A percentile compares a stretch with the other conserved stretches of the same genome.
Evolutionary conservation across 2,329 filamentous ascomycete genomes (phyloP).

Genomic region (Simplicillium aogashimaense): DNA sequence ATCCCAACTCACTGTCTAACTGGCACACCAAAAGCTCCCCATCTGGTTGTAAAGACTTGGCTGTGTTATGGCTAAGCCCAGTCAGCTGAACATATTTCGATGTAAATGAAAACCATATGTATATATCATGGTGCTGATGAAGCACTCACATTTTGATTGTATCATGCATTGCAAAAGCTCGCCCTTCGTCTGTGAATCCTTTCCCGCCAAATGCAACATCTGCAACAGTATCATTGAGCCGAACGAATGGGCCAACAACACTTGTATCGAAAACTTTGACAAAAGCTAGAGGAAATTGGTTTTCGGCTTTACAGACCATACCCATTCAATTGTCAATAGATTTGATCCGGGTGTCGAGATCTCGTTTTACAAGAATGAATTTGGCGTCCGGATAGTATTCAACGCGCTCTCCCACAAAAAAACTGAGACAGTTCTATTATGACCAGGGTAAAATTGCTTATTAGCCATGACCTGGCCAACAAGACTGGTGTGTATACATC

Average conservation of each 20-base stretch:
- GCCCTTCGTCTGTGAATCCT: neutral
- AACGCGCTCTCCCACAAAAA: slow-evolving; percentile 18
- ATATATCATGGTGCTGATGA: neutral
- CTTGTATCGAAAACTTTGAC: too few species aligned
- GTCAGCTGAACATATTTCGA: neutral
- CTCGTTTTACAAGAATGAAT: slow-evolving; percentile 24
- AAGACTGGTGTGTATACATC: slow-evolving; percentile 16
- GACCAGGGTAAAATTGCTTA: neutral
- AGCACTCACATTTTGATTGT: too few species aligned
- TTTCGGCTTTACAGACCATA: neutral
- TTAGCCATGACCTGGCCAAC: neutral
- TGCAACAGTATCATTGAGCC: too few species aligned
- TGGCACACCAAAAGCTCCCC: slow-evolving; percentile 17
- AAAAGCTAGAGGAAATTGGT: slow-evolving; percentile 10
- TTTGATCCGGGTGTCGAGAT: slow-evolving; percentile 21
- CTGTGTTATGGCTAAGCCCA: slow-evolving; percentile 12
- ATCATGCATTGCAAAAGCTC: too few species aligned
- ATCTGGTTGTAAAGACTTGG: slow-evolving; percentile 14
- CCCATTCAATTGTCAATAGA: slow-evolving; percentile 18
- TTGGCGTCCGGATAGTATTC: slow-evolving; percentile 22
- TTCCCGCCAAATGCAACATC: too few species aligned
- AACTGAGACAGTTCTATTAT: slow-evolving; percentile 6
- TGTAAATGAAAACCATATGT: neutral
- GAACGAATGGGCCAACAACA: too few species aligned
- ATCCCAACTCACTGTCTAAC: slow-evolving; percentile 23